Evolutionary conservation across 371 early-diverging fungal genomes (phyloP).

Genomic region (Fennellomyces sp.): DNA sequence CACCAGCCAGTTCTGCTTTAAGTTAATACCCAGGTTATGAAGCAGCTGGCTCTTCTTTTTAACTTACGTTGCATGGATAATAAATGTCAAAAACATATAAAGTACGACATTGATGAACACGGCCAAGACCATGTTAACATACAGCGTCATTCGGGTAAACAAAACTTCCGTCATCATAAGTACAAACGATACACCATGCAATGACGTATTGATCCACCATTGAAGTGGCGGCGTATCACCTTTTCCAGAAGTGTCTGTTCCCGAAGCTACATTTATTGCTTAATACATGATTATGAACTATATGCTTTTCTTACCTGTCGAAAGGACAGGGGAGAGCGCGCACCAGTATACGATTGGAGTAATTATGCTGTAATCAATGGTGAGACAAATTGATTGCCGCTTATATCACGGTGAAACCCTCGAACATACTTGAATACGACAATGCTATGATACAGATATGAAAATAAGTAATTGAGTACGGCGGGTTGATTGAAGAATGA

Average conservation of each 20-base stretch:
- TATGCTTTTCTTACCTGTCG: not conserved
- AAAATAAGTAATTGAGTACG: slow-evolving; percentile 44
- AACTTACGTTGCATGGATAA: slow-evolving; percentile 37
- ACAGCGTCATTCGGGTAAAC: slow-evolving; percentile 47
- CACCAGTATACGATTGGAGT: slow-evolving; percentile 65
- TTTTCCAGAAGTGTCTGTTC: not conserved
- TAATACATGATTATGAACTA: too few relatives aligned
- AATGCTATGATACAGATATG: slow-evolving; percentile 45
- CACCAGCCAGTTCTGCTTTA: slow-evolving; percentile 25
- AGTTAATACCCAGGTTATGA: not conserved
- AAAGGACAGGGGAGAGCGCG: slow-evolving; percentile 12
- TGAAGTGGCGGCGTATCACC: slow-evolving; percentile 4
- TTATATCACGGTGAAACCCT: not conserved
- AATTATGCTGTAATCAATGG: slow-evolving; percentile 32
- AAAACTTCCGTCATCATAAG: slow-evolving; percentile 53
- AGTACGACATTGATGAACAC: slow-evolving; percentile 40
- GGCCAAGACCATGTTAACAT: slow-evolving; percentile 40
- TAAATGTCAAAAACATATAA: slow-evolving; percentile 57
- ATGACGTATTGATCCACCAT: slow-evolving; percentile 52
- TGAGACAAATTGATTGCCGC: not conserved
- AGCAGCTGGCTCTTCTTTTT: too few relatives aligned
- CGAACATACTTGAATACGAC: slow-evolving; percentile 48
- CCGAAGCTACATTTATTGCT: not conserved
- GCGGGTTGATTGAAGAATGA: slow-evolving; percentile 41
- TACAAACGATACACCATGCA: slow-evolving; percentile 56